Base-by-base conservation (phyloP, 176 grass and related monocot genomes). In the Triticum monococcum region DNA sequence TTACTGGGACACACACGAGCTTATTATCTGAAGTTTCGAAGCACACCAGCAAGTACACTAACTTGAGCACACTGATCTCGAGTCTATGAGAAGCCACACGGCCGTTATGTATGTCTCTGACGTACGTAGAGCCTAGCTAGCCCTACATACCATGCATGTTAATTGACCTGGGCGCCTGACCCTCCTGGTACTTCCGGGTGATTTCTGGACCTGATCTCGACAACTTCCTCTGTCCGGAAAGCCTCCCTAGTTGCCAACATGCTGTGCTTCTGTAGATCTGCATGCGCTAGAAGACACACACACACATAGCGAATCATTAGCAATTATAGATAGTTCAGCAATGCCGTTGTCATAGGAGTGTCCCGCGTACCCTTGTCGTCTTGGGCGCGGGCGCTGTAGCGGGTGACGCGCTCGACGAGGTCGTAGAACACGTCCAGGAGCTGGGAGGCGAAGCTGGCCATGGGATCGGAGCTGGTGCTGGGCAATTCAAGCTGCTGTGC, bases 381-480 rank as follows among this genome's bases (percentile, higher is more conserved):
- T 2, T 71, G 25, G 17, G 22, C 1, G 9, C 54, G 5, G 23
- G 35, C 68, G 20, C 41, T 14, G 5, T 5, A 59, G 78, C 89
- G 75, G 37, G 68, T 61, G 56, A 84, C 75, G 12, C 76, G 89
- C 20, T 66, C 75, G 52, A 88, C 30, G 56, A 91, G 59, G 33
- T 68, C 56, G 30, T 80, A 65, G 25, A 85, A 24, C 61, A 74
- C 70, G 65, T 75, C 89, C 78, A 85, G 81, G 31, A 91, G 70
- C 67, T 91, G 80, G 45, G 79, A 3, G 61, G 80, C 71, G 35
- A 88, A 83, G 75, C 43, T 64, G 17, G 81, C 76, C 89, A 91
- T 88, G 63, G 72, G 40, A 41, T 41, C 40, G 40, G 62, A 38
- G 35, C 35, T 71, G 35, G 9, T 37, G 48, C 48, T 17, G 48